phyloP scores from a whole-genome alignment of 192 early-diverging fungal genomes.

The Coemansia sp. region DNA sequence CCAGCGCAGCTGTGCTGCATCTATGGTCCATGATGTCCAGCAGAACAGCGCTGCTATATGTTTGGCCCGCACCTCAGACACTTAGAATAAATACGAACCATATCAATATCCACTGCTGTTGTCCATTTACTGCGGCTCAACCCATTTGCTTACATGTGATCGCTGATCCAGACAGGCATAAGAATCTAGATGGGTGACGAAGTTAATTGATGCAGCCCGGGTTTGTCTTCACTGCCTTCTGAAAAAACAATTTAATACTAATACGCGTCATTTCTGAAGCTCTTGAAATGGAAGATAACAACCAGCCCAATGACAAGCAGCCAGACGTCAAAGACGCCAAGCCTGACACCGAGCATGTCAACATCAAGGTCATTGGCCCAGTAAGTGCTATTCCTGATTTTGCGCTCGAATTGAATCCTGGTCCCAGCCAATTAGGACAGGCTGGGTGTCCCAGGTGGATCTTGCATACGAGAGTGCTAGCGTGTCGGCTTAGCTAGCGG shows the following conservation, averaged over 20 bases:
- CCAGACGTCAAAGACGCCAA: slow-evolving; percentile 59
- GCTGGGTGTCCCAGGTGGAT: neutral
- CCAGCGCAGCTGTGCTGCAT: no score
- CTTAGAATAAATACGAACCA: neutral
- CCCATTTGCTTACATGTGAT: no score
- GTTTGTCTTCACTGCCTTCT: neutral
- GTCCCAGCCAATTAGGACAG: neutral
- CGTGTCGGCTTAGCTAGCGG: neutral
- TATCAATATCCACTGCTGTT: neutral
- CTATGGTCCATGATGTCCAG: neutral
- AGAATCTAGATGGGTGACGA: no score
- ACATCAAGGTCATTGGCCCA: slow-evolving; percentile 86
- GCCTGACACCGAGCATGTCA: slow-evolving; percentile 83
- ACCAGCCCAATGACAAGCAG: slow-evolving; percentile 1
- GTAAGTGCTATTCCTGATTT: slow-evolving; percentile 60
- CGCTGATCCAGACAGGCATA: no score
- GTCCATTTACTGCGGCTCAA: neutral
- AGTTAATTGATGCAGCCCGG: no score
- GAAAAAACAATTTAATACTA: neutral
- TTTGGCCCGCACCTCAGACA: neutral
- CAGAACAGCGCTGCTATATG: neutral
- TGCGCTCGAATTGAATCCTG: neutral
- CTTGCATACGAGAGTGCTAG: neutral
- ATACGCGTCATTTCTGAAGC: no score
- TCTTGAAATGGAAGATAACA: slow-evolving; percentile 3